A percentile compares a stretch with the other conserved stretches of the same genome.
phyloP scores from a whole-genome alignment of 352 stramenopile species.

The Phytophthora tentaculata region DNA sequence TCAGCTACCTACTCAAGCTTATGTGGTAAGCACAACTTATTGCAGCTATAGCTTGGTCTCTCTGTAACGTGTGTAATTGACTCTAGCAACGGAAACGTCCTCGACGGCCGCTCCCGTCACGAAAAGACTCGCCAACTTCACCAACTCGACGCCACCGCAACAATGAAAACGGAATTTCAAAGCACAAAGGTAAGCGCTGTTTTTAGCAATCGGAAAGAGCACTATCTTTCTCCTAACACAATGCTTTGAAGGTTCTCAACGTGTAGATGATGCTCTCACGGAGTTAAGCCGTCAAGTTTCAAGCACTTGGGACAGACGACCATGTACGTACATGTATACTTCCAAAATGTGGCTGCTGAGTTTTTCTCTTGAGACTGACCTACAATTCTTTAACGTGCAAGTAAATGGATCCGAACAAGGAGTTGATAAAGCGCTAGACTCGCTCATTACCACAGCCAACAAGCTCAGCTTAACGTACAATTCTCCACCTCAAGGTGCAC shows the following conservation, averaged over 20 bases:
- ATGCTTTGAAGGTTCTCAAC: slow-evolving; percentile 32
- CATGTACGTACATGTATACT: slow-evolving; percentile 22
- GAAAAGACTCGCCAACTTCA: slow-evolving; percentile 29
- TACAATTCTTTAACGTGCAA: background rate
- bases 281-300: slow-evolving; percentile 64
- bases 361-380: background rate
- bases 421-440: slow-evolving; percentile 60
- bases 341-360: background rate
- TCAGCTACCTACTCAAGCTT: slow-evolving; percentile 54
- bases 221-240: background rate
- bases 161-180: slow-evolving; percentile 13
- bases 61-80: slow-evolving; percentile 2
- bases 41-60: background rate
- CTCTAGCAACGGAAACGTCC: slow-evolving; percentile 56
- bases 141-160: slow-evolving; percentile 16
- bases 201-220: too few relatives aligned
- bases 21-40: slow-evolving; percentile 42
- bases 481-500: slow-evolving; percentile 10
- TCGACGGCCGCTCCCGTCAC: slow-evolving; percentile 37
- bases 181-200: slow-evolving; percentile 31
- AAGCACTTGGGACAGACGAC: slow-evolving; percentile 40
- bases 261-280: slow-evolving; percentile 66
- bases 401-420: slow-evolving; percentile 40
- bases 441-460: slow-evolving; percentile 68
- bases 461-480: slow-evolving; percentile 65